Evolutionary conservation across 352 stramenopile genomes (phyloP), one percentile per base, ranked within the genome.

Genomic region (Phytophthora quininea): DNA sequence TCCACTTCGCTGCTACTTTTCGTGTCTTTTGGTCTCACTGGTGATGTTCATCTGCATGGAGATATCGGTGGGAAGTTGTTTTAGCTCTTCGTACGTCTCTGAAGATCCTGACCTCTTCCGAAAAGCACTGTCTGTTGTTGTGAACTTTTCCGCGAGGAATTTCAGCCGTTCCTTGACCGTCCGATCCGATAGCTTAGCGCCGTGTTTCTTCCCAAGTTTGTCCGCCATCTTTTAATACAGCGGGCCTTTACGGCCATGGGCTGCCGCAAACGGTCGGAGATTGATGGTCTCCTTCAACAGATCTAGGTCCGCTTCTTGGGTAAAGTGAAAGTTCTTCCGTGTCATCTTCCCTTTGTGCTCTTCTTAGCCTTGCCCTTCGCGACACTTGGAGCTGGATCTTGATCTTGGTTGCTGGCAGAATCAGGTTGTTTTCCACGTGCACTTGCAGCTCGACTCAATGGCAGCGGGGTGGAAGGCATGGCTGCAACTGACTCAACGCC

Each of bases 41-140:
- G 43, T 5, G 8, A 43, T 32, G 4, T 32, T 5, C 49, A 54
- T 30, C 4, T 11, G 42, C 7, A 51, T 14, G 3, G 19, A 19
- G n/a, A 56, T 50, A 46, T 57, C 56, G 50, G 47, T 46, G 9
- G 56, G 35, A 8, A 63, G 43, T 3, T 37, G 47, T 37, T 64
- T 57, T 47, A 47, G 38, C 37, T 64, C 48, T 15, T 48, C 56
- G n/a, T 54, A 58, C 30, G 43, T 37, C 48, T 64, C 57, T 51
- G 33, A 46, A 24, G 55, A 37, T 8, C 57, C 37, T 24, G 43
- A 63, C 50, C 57, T 49, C 35, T 40, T 11, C 5, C 35, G 35
- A 10, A 11, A 40, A 40, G 35, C 35, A 10, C 10, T 5, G 10
- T 40, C 35, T 10, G 35, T 40, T 40, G 5, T 40, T 10, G 5